Evolutionary conservation across 768 basidiomycete genomes (phyloP), one percentile per base, ranked within the genome.

Genomic region (Lactarius hengduanensis): DNA sequence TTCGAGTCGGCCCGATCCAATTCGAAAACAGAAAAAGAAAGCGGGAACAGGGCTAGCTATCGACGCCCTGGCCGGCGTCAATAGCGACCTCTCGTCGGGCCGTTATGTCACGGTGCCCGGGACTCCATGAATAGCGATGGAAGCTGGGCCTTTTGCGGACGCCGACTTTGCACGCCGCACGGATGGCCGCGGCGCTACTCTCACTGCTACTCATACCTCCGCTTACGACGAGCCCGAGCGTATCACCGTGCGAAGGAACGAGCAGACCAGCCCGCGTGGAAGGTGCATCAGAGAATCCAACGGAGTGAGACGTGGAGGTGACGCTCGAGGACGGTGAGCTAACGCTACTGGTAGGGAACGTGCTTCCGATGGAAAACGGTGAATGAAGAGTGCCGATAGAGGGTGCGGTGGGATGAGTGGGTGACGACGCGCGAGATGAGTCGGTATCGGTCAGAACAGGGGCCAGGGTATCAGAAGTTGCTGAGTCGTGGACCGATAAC

Each of bases 41-140:
- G 16, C 1, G 30, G 54, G 28, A 22, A 57, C 20, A 58, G n/a
- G 38, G 57, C 50, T 66, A 66, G 50, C 59, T 66, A 40, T 68
- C 67, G 16, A 68, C 43, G 26, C 66, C 66, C 60, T 66, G 56
- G n/a, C 65, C 56, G 15, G 63, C 47, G 38, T 54, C 36, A 41
- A 66, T 59, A 41, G 65, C 47, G 34, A 69, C 40, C 36, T 67
- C 68, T 59, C 65, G 59, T n/a, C 36, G 69, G 20, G 60, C 36
- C 5, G 61, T 32, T 22, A 62, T 54, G 38, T 58, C 61, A 10
- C 60, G 62, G 8, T 40, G 54, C 18, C 57, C 71, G 26, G 78
- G 76, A 59, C 77, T 81, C 84, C 84, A 85, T 59, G 84, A 85
- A 63, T 80, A 80, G 53, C 84, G 77, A 67, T 83, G 80, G 69